A percentile compares a stretch with the other conserved stretches of the same genome.
Conservation (phyloP, 768 basidiomycete genomes). For the Nevesoporus exiguus region DNA sequence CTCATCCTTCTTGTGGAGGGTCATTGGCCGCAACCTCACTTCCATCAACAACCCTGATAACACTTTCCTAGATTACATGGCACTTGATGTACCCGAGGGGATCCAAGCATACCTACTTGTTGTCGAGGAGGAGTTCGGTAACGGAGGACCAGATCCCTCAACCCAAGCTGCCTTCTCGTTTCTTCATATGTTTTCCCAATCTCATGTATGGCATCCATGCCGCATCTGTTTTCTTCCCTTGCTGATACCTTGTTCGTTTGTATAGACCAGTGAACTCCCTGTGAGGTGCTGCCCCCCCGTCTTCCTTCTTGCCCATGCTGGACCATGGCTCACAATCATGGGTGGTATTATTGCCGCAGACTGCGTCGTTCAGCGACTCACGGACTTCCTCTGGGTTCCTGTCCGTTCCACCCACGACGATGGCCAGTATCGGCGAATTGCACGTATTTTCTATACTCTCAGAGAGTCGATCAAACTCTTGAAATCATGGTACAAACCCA, state of each 20-base stretch:
- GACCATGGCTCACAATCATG: constrained; percentile 31
- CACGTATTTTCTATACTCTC: neutral
- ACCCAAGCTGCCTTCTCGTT: constrained; percentile 27
- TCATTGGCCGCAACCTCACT: neutral
- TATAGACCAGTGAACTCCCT: constrained; percentile 10
- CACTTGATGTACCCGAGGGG: too few relatives aligned
- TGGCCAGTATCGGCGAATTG: neutral
- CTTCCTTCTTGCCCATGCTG: constrained; percentile 20
- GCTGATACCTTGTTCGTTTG: neutral
- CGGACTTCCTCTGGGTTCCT: neutral
- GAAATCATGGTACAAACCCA: constrained; percentile 19
- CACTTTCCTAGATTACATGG: constrained; percentile 4
- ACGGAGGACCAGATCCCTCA: constrained; percentile 29
- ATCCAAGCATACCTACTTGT: constrained; percentile 14
- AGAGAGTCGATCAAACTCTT: constrained; percentile 13
- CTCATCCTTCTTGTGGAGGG: neutral
- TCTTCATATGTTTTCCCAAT: constrained; percentile 10
- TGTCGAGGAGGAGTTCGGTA: constrained; percentile 16
- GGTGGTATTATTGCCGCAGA: constrained; percentile 29
- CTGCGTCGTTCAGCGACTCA: constrained; percentile 28
- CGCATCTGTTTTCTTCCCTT: neutral
- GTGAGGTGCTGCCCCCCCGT: constrained; percentile 27
- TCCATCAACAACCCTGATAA: neutral
- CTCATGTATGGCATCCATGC: neutral
- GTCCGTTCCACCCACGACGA: neutral